Evolutionary conservation across 1,139 yeast genomes (phyloP).

Genomic region (Candida dubliniensis): DNA sequence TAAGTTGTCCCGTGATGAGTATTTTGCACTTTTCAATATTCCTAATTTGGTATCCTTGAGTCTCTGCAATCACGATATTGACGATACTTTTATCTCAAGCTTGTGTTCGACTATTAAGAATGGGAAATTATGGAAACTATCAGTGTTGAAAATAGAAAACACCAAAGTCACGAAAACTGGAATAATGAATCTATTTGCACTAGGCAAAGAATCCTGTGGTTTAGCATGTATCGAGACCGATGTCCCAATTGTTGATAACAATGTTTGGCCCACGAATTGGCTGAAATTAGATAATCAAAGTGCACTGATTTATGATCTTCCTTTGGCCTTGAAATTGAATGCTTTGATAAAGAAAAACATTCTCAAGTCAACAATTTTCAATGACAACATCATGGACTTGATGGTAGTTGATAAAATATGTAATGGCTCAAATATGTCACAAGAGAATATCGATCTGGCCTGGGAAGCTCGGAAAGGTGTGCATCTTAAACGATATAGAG

Average conservation of each 20-base stretch:
- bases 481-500: neutral
- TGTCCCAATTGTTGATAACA: neutral
- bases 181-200: slow-evolving; percentile 14
- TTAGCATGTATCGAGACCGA: slow-evolving; percentile 29
- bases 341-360: slow-evolving; percentile 6
- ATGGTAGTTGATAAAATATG: slow-evolving; percentile 1
- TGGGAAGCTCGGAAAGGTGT: slow-evolving; percentile 7
- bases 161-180: slow-evolving; percentile 11
- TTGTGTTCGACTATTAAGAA: slow-evolving; percentile 25
- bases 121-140: slow-evolving; percentile 24
- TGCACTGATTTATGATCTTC: slow-evolving; percentile 20
- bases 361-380: neutral
- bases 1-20: slow-evolving; percentile 23
- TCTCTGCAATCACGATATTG: slow-evolving; percentile 30
- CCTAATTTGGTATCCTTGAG: slow-evolving; percentile 34
- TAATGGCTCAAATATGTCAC: neutral
- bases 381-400: slow-evolving; percentile 1
- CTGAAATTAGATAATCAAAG: slow-evolving; percentile 12
- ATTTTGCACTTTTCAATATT: slow-evolving; percentile 29
- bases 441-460: neutral
- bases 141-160: slow-evolving; percentile 23
- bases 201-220: slow-evolving; percentile 10
- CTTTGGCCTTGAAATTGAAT: slow-evolving; percentile 29
- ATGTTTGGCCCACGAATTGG: slow-evolving; percentile 25
- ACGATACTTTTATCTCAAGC: slow-evolving; percentile 32